Evolutionary conservation across 202 grass and related monocot species (phyloP).

Genomic region (Zoysia matrella): DNA sequence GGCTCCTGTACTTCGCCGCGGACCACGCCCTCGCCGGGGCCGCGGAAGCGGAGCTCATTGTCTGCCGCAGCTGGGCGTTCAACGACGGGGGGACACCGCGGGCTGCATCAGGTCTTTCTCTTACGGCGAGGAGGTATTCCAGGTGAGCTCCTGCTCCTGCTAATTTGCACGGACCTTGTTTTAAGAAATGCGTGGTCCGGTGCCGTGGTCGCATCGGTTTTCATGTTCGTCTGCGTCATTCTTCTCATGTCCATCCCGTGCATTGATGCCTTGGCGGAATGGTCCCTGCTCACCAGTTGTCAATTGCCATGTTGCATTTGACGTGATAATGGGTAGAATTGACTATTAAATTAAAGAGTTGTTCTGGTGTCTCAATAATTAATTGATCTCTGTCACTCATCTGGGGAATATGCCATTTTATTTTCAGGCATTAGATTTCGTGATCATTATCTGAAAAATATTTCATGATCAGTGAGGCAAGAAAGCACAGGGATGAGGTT

Average conservation of each 20-base stretch:
- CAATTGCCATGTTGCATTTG: constrained; percentile 7
- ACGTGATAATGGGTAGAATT: constrained; percentile 41
- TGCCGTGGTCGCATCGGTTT: neutral
- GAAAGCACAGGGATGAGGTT: neutral
- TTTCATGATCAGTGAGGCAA: no score
- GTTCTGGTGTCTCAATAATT: constrained; percentile 56
- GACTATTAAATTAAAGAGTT: constrained; percentile 53
- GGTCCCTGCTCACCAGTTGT: no score
- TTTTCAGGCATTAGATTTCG: neutral
- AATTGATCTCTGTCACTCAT: no score
- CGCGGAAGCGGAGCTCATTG: constrained; percentile 57
- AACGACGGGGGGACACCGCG: constrained; percentile 64
- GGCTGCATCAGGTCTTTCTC: constrained; percentile 62
- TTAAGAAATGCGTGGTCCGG: constrained; percentile 35
- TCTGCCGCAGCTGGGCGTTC: constrained; percentile 91
- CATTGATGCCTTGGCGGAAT: no score
- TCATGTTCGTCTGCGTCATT: no score
- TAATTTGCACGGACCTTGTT: neutral
- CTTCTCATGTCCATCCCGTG: no score
- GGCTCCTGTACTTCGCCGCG: constrained; percentile 78
- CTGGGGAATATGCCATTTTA: no score
- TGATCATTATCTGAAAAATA: no score
- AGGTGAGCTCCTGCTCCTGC: constrained; percentile 43
- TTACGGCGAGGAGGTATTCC: constrained; percentile 71
- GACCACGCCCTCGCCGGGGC: constrained; percentile 54